Percentiles rank a stretch among this genome's conserved stretches.
phyloP scores from a whole-genome alignment of 495 filamentous ascomycete genomes.

The Daldinia caldariorum region DNA sequence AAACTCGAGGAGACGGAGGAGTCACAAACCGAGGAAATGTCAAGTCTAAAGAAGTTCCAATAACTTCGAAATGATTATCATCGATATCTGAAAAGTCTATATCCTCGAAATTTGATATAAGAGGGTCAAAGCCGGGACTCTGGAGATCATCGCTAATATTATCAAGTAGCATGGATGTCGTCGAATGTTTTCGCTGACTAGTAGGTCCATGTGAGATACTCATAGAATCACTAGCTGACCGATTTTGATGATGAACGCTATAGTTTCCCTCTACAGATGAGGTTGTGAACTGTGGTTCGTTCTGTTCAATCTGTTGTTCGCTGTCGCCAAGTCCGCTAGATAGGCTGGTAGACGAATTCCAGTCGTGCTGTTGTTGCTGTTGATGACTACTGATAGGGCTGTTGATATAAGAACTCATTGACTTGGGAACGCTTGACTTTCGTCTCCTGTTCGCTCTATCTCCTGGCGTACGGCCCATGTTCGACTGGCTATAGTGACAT shows the following conservation, averaged over 20 bases:
- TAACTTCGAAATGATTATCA: constrained; percentile 3
- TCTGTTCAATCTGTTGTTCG: background rate
- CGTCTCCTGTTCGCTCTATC: background rate
- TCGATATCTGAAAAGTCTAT: constrained; percentile 5
- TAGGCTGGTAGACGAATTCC: constrained; percentile 1
- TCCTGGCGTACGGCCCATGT: background rate
- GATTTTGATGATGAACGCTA: background rate
- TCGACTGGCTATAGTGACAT: background rate
- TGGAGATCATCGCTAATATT: background rate
- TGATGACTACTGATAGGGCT: background rate
- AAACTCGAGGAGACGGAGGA: background rate
- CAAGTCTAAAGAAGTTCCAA: background rate
- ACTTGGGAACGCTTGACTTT: background rate
- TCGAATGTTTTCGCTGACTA: background rate
- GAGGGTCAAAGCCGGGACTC: background rate
- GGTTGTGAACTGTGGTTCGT: background rate
- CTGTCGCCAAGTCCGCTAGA: background rate
- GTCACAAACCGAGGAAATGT: background rate
- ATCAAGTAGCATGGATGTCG: background rate
- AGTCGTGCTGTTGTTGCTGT: background rate
- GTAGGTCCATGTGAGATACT: background rate
- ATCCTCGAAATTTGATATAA: background rate
- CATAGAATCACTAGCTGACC: background rate
- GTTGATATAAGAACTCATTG: background rate
- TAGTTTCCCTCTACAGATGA: background rate